A percentile compares a stretch with the other conserved stretches of the same genome.
Evolutionary conservation across 345 rosid species (phyloP).

Genomic region (Cardiospermum halicacabum): DNA sequence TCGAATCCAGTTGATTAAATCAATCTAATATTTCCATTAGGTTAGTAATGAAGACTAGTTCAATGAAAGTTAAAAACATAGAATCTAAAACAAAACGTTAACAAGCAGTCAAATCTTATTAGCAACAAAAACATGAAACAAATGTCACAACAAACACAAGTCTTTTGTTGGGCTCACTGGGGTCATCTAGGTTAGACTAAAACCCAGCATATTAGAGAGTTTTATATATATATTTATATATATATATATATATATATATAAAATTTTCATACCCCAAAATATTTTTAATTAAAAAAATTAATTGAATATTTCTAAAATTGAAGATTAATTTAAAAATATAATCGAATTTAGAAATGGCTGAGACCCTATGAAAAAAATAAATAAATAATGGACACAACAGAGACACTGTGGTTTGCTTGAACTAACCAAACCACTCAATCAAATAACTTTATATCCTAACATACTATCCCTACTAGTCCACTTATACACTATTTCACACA

Average conservation of each 20-base stretch:
- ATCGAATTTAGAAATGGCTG: too few relatives aligned
- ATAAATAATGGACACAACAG: too few relatives aligned
- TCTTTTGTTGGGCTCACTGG: not conserved
- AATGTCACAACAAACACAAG: not conserved
- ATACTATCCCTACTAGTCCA: not conserved
- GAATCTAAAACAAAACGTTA: not conserved
- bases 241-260: too few relatives aligned
- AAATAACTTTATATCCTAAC: not conserved
- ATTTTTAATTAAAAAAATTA: too few relatives aligned
- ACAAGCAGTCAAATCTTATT: not conserved
- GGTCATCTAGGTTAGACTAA: not conserved
- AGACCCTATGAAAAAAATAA: too few relatives aligned
- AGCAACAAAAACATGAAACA: not conserved
- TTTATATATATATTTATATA: too few relatives aligned
- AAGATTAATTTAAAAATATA: too few relatives aligned
- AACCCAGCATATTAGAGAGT: not conserved
- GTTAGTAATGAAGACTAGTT: not conserved
- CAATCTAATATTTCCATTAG: too few relatives aligned
- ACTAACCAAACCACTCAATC: slow-evolving; percentile 6
- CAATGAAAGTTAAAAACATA: not conserved
- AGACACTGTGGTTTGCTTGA: too few relatives aligned
- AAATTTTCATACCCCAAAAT: too few relatives aligned
- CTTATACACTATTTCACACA: not conserved
- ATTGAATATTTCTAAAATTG: too few relatives aligned
- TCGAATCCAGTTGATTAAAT: too few relatives aligned